Evolutionary conservation across 2,329 filamentous ascomycete species (phyloP), one percentile per base, ranked within the genome.

Genomic region (Beauveria sp.): DNA sequence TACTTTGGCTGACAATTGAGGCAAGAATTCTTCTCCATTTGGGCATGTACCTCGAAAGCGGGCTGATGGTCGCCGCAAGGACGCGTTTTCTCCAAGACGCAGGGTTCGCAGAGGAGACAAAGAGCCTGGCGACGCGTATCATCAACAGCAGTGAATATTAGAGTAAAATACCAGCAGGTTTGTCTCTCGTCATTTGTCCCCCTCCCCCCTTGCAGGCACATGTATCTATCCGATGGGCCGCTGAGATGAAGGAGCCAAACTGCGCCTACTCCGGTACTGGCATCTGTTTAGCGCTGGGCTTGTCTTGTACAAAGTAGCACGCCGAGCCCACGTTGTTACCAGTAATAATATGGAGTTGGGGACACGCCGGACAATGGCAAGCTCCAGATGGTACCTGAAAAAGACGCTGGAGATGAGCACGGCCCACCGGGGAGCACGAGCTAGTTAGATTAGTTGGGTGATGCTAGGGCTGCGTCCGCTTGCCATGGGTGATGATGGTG

Each of bases 331-430:
- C 12, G 34, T 37, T 37, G 12, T 34, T 34, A 34, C 55, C 16
- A 44, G 12, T 12, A 40, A 43, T 30, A 20, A 8, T 30, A 18
- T 18, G 7, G 43, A 43, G 22, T 30, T 44, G 41, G 20, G 22
- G 22, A 53, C n/a, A 53, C 9, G 51, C 22, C 22, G 34, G 51
- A 54, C 50, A 54, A 28, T 43, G 43, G 51, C 51, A 20, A 55
- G 30, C 37, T 14, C 53, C 7, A 47, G 41, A 50, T 59, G 56
- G 47, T 44, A 52, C 24, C 56, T 52, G 48, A 41, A 51, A 51
- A 59, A 59, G 24, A 43, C 46, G 47, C 43, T 50, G 55, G 47
- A 52, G 56, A 59, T 59, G 56, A 57, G 55, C 46, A 51, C 53
- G 44, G 16, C 44, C 55, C 55, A 58, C 55, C 18, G 22, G 14